phyloP scores from a whole-genome alignment of 345 rosid species.

The Sonneratia alba region DNA sequence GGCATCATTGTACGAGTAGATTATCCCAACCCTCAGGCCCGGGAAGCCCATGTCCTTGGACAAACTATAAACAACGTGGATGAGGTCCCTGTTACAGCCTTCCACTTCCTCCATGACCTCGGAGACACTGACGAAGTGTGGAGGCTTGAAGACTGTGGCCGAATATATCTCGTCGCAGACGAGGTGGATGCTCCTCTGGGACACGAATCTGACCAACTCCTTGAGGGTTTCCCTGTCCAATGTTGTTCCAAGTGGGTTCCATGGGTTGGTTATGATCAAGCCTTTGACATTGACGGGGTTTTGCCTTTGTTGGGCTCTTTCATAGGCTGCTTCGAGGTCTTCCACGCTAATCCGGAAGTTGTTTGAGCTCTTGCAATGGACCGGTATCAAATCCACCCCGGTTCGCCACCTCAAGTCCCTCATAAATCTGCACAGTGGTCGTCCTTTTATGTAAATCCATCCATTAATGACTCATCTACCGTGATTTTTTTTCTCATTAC shows the following conservation, averaged over 20 bases:
- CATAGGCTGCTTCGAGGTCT: constrained; percentile 51
- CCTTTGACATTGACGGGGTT: constrained; percentile 60
- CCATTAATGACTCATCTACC: no score
- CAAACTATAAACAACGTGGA: constrained; percentile 72
- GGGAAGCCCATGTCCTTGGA: constrained; percentile 95
- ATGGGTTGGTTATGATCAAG: constrained; percentile 66
- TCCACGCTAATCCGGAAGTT: constrained; percentile 42
- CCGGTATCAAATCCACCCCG: constrained; percentile 50
- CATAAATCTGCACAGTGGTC: constrained; percentile 39
- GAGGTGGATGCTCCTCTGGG: constrained; percentile 49
- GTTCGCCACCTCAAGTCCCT: constrained; percentile 86
- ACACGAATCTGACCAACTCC: constrained; percentile 40
- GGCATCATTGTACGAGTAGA: constrained; percentile 62
- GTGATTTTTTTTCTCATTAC: no score
- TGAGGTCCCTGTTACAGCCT: constrained; percentile 31
- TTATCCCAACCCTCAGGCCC: constrained; percentile 69
- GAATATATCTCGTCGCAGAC: constrained; percentile 82
- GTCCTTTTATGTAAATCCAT: no score
- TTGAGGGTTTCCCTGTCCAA: constrained; percentile 39
- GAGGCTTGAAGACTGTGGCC: constrained; percentile 49
- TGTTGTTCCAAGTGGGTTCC: constrained; percentile 75
- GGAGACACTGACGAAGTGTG: constrained; percentile 48
- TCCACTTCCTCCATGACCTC: constrained; percentile 47
- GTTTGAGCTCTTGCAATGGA: constrained; percentile 59
- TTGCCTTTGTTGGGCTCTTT: constrained; percentile 30